A percentile compares a stretch with the other conserved stretches of the same genome.
These are phyloP conservation scores for Phytophthora pisi DNA, from an alignment of 352 stramenopile species.

Conservation along the genomic window DNA sequence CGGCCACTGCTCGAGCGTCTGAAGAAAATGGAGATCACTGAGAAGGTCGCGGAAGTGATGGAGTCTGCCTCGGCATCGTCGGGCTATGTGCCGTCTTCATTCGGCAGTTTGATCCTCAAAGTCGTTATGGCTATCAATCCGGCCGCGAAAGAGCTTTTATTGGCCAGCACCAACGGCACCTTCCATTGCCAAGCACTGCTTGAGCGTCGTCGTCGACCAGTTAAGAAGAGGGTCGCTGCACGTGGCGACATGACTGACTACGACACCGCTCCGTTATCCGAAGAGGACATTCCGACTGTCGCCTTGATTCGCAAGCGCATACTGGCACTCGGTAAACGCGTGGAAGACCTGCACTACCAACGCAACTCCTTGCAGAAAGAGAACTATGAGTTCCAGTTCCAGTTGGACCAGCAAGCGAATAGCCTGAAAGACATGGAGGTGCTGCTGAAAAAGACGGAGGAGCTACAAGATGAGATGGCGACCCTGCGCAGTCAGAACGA, in stretches of 20 bases:
- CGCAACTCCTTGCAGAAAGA: slow-evolving; percentile 75
- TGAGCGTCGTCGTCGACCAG: slow-evolving; percentile 34
- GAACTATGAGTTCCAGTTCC: slow-evolving; percentile 75
- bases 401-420: slow-evolving; percentile 60
- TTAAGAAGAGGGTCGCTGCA: slow-evolving; percentile 16
- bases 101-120: slow-evolving; percentile 49
- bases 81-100: slow-evolving; percentile 11
- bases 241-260: slow-evolving; percentile 29
- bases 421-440: slow-evolving; percentile 55
- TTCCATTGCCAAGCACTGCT: slow-evolving; percentile 67
- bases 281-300: slow-evolving; percentile 33
- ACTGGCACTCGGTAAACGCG: slow-evolving; percentile 61
- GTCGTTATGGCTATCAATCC: slow-evolving; percentile 56
- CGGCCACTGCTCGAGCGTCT: slow-evolving; percentile 46
- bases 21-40: slow-evolving; percentile 34
- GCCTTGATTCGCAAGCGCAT: slow-evolving; percentile 63
- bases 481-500: slow-evolving; percentile 34
- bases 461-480: slow-evolving; percentile 42
- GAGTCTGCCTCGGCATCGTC: slow-evolving; percentile 13
- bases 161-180: slow-evolving; percentile 44
- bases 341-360: slow-evolving; percentile 77
- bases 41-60: slow-evolving; percentile 41
- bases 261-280: slow-evolving; percentile 5
- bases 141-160: slow-evolving; percentile 39
- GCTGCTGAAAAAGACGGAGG: slow-evolving; percentile 30